Evolutionary conservation across 305 asterid species (phyloP), one percentile per base, ranked within the genome.

Genomic region (Solanum hybrid): DNA sequence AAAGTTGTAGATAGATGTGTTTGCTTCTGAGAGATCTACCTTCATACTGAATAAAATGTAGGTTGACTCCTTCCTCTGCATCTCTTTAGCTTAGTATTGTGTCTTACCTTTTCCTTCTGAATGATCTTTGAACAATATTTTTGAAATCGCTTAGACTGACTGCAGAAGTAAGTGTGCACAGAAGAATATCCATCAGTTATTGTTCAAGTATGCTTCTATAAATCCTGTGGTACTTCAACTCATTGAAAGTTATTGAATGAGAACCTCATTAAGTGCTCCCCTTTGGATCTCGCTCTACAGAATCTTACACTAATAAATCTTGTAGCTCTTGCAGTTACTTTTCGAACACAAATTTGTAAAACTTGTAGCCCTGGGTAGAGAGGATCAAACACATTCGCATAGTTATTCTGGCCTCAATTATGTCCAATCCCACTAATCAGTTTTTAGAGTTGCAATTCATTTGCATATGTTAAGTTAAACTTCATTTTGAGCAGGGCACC

Each of bases 401-500:
- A 10, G 87, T 10, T 51, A 27, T 51, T 0, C 2, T 51, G 6
- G 87, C 87, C 87, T 31, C 73, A 60, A 4, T 32, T 60, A 22
- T 12, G 77, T 12, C 0, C 51, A 56, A 2, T 56, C 51, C n/a
- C n/a, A 60, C 77, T 32, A 60, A 85, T 85, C 88, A 85, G 3
- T 85, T 32, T 32, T 10, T 31, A 31, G 17, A 85, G 77, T 85
- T 85, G 24, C 1, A 56, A 85, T 56, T 12, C 34, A 60, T 85
- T 32, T 85, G 77, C 86, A 26, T 81, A 8, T 0, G 0, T 42
- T 42, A 34, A 27, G 86, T 42, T 27, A 0, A 42, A 7, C 38
- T 81, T 81, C 26, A 69, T 5, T 66, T 89, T 9, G 73, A 72
- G 69, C 92, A 94, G 96, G 90, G 80, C 91, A 81, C 86, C 69